These are phyloP conservation scores for Pleomassaria siparia DNA, from an alignment of 2,329 filamentous ascomycete genomes.

Conservation along the genomic window DNA sequence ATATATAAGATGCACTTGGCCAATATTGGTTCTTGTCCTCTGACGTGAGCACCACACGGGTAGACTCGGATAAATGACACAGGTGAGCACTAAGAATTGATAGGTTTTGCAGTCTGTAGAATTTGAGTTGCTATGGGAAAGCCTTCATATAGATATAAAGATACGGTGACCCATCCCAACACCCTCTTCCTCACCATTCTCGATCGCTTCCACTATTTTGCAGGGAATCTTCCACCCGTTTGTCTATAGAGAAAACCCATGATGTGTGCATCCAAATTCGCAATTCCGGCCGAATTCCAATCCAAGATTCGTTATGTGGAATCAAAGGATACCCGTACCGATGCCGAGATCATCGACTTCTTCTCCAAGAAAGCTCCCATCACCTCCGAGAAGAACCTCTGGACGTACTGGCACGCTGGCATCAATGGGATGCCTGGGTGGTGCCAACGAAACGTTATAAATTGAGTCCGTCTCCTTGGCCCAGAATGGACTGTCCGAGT, in stretches of 20 bases:
- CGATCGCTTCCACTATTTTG: no score
- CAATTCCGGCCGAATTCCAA: conserved; percentile 18
- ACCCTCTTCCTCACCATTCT: no score
- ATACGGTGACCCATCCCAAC: no score
- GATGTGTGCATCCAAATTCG: conserved; percentile 7
- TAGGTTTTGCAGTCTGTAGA: no score
- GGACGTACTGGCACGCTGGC: conserved; percentile 46
- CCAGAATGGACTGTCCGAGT: conserved; percentile 47
- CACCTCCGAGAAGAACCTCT: conserved; percentile 46
- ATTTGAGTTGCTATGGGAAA: no score
- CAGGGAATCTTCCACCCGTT: not conserved
- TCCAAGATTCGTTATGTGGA: conserved; percentile 16
- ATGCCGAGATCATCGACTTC: conserved; percentile 21
- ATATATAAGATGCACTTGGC: no score
- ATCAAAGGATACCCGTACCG: conserved; percentile 18
- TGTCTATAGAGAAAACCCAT: not conserved
- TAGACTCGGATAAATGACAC: no score
- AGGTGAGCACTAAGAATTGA: no score
- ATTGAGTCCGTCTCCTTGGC: conserved; percentile 45
- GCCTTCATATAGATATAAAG: no score
- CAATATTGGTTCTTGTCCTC: no score
- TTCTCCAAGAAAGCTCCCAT: conserved; percentile 24
- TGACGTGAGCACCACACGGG: no score
- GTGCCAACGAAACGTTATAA: conserved; percentile 45
- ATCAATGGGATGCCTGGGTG: conserved; percentile 40